Percentiles rank a stretch among this genome's conserved stretches.
Conservation (phyloP, 495 filamentous ascomycete genomes). For the Peziza echinospora region DNA sequence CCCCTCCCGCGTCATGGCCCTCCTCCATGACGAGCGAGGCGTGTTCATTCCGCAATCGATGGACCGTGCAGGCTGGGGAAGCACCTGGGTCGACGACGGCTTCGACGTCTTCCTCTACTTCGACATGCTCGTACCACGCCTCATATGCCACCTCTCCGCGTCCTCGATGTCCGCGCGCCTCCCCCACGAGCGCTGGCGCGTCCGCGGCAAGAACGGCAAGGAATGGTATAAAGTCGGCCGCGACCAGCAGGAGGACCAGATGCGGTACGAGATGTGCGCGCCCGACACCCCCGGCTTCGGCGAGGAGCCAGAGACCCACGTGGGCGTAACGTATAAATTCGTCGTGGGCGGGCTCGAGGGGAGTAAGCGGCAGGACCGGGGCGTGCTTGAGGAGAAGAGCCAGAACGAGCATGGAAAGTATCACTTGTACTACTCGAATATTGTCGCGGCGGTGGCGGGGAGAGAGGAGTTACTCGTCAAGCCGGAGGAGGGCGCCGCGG, state of each 20-base stretch:
- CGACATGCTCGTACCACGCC: not conserved
- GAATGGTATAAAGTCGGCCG: conserved; percentile 62
- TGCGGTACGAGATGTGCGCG: conserved; percentile 36
- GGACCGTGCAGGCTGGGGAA: conserved; percentile 10
- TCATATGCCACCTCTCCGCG: conserved; percentile 22
- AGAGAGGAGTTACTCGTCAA: conserved; percentile 31
- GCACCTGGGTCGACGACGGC: conserved; percentile 13
- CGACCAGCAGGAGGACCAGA: conserved; percentile 64
- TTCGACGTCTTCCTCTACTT: conserved; percentile 15
- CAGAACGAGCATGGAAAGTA: conserved; percentile 37
- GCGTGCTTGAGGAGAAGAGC: conserved; percentile 23
- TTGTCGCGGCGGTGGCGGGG: conserved; percentile 40
- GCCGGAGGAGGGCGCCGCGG: conserved; percentile 44
- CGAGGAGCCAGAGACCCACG: conserved; percentile 15
- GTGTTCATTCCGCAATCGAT: conserved; percentile 13
- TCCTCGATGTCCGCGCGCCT: conserved; percentile 47
- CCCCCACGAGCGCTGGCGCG: conserved; percentile 57
- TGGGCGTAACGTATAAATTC: no score
- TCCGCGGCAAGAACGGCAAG: conserved; percentile 57
- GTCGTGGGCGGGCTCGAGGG: conserved; percentile 35
- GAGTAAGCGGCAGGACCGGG: conserved; percentile 30
- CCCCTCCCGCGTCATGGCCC: conserved; percentile 44
- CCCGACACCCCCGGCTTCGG: conserved; percentile 34
- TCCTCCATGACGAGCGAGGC: conserved; percentile 44
- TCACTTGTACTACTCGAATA: conserved; percentile 44